These are phyloP conservation scores for Tetrapisispora arboricola DNA, from an alignment of 805 yeast genomes.

Conservation along the genomic window DNA sequence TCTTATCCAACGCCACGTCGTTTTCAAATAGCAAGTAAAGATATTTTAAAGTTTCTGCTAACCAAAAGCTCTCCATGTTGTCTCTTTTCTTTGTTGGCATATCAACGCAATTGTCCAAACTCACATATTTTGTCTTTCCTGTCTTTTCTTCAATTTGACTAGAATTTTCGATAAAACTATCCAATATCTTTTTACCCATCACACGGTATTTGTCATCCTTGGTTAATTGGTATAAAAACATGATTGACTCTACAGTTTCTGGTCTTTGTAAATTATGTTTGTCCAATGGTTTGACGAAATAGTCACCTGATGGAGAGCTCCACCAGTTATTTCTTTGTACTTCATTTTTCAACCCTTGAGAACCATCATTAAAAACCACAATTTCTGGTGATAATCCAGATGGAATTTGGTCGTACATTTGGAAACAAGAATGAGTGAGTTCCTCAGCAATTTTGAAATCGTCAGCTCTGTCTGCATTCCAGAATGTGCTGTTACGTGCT, in stretches of 20 bases:
- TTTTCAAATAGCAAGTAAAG: conserved; percentile 71
- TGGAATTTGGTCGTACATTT: conserved; percentile 63
- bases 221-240: conserved; percentile 68
- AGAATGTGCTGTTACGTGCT: conserved; percentile 44
- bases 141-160: conserved; percentile 31
- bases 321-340: conserved; percentile 14
- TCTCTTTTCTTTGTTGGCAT: conserved; percentile 47
- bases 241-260: conserved; percentile 85
- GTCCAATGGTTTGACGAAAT: conserved; percentile 59
- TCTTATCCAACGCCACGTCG: conserved; percentile 52
- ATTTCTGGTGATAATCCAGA: conserved; percentile 87
- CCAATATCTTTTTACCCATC: conserved; percentile 85
- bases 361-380: conserved; percentile 61
- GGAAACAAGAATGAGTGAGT: conserved; percentile 70
- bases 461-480: conserved; percentile 49
- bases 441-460: conserved; percentile 67
- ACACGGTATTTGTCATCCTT: conserved; percentile 71
- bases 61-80: conserved; percentile 88
- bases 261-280: conserved; percentile 85
- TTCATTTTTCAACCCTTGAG: conserved; percentile 10
- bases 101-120: conserved; percentile 54
- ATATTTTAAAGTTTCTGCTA: conserved; percentile 86
- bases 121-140: conserved; percentile 35
- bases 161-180: conserved; percentile 54
- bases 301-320: conserved; percentile 39